Conservation (phyloP, 73 alveolate species). For the Paraurostyla sp. region DNA sequence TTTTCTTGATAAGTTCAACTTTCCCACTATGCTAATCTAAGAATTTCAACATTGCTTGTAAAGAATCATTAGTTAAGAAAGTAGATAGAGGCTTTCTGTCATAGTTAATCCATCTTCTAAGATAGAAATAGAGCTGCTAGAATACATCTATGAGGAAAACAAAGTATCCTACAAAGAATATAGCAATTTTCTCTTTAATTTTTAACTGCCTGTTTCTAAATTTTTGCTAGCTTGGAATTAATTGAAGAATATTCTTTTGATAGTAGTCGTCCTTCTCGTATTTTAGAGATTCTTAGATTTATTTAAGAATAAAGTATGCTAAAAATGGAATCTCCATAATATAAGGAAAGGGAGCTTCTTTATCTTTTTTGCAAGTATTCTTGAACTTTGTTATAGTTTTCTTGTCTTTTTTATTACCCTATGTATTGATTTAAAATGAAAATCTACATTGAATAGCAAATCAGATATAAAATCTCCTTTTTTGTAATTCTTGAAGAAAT, state of each 20-base stretch:
- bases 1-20: neutral
- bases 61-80: neutral
- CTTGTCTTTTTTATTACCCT: neutral
- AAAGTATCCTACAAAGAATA: neutral
- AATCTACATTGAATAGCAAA: neutral
- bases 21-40: conserved; percentile 9
- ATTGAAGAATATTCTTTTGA: neutral
- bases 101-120: neutral
- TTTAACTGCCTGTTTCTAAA: neutral
- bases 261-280: conserved; percentile 30
- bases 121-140: neutral
- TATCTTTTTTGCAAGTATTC: too few relatives aligned
- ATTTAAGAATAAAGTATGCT: neutral
- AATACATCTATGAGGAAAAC: neutral
- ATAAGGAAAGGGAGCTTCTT: neutral
- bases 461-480: neutral
- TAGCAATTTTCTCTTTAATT: neutral
- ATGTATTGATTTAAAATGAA: neutral
- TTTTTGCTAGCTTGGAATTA: neutral
- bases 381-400: too few relatives aligned
- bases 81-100: neutral
- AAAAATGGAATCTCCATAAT: neutral
- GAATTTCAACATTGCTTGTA: neutral
- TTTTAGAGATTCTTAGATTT: neutral
- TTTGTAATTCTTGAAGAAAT: neutral